Base-by-base conservation (phyloP, 176 grass and related monocot species). In the Eragrostis nindensis region DNA sequence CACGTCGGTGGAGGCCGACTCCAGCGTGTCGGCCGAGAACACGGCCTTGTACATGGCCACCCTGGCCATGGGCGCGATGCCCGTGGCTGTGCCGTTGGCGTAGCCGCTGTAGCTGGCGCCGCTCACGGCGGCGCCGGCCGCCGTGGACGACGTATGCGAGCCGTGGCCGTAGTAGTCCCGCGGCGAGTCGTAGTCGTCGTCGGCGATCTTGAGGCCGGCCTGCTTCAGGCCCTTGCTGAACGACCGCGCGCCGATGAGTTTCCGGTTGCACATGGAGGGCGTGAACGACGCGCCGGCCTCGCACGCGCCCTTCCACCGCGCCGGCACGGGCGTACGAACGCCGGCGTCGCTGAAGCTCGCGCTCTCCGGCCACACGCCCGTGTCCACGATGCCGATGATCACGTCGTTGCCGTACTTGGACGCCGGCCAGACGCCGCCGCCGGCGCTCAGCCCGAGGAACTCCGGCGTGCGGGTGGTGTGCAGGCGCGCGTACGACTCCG, bases 121-220 rank as follows among this genome's bases (percentile, higher is more conserved):
- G 0, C 6, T 16, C 11, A 85, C 92, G 25, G 69, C 43, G 71
- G 42, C 46, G 57, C 92, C 92, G 10, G 88, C 88, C 25, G 92
- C 92, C 25, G 88, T 94, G 45, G 92, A 94, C 49, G 92, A 74
- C 26, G 92, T 94, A 79, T 94, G 92, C 11, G 92, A 86, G 5
- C 92, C 92, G 66, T 94, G 92, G 16, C 92, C 92, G 30, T 53
- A 49, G 79, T 44, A 83, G 71, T 94, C 92, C 21, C 92, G 64
- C 2, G 92, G 83, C 12, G 88, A 94, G 68, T 91, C 83, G 50
- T 89, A 83, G 79, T 86, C 90, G n/a, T 54, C 64, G 25, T 25
- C 2, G 2, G 55, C 25, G 69, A 89, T 80, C 14, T 11, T 40
- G 21, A 60, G 3, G 7, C 83, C 83, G 7, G 18, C 8, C n/a